Conservation (phyloP, 2,329 filamentous ascomycete species). For the Beauveria asiatica region DNA sequence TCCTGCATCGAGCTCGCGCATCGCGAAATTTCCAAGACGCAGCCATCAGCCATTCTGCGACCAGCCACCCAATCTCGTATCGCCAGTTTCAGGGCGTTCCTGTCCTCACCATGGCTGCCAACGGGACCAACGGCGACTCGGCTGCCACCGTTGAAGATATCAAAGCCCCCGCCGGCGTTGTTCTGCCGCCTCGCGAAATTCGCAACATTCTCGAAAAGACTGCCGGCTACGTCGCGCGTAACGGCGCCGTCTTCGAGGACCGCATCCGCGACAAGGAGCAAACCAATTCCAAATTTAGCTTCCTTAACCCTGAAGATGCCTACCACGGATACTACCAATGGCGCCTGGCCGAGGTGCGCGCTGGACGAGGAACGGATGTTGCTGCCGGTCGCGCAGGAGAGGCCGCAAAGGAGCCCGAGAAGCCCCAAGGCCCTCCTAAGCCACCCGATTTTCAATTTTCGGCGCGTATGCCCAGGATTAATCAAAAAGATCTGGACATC, state of each 20-base stretch:
- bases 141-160: slow-evolving; percentile 52
- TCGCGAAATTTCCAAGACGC: slow-evolving; percentile 4
- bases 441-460: slow-evolving; percentile 88
- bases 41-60: not conserved
- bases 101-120: slow-evolving; percentile 27
- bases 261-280: slow-evolving; percentile 78
- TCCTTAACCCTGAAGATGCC: slow-evolving; percentile 69
- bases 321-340: slow-evolving; percentile 87
- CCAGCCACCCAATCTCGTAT: not conserved
- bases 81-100: not conserved
- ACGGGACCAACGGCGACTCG: slow-evolving; percentile 43
- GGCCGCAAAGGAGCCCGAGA: slow-evolving; percentile 42
- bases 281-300: slow-evolving; percentile 83
- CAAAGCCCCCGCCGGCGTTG: slow-evolving; percentile 74
- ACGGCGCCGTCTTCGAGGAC: slow-evolving; percentile 65
- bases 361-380: slow-evolving; percentile 71
- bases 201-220: slow-evolving; percentile 85
- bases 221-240: slow-evolving; percentile 76
- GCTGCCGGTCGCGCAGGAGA: slow-evolving; percentile 68
- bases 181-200: slow-evolving; percentile 84
- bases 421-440: slow-evolving; percentile 73
- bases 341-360: slow-evolving; percentile 78
- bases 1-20: not conserved
- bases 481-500: slow-evolving; percentile 77
- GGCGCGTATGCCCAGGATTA: slow-evolving; percentile 94